phyloP scores from a whole-genome alignment of 352 stramenopile genomes.

The Globisporangium cylindrosporum region DNA sequence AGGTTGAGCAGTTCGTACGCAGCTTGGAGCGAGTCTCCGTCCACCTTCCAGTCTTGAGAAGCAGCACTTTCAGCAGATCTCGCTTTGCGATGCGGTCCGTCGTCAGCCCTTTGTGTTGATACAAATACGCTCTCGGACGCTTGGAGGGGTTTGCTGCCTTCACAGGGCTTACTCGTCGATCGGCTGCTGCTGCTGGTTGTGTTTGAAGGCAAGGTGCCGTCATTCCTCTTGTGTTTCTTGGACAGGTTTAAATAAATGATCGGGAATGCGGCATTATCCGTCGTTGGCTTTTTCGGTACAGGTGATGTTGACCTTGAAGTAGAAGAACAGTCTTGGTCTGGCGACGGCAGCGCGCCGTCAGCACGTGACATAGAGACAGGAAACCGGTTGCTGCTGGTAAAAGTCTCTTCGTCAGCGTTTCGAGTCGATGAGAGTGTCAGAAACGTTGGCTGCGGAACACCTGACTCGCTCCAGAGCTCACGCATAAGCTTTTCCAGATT shows the following conservation, averaged over 20 bases:
- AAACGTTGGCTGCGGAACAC: slow-evolving; percentile 41
- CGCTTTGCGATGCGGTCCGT: background rate
- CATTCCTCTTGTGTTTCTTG: slow-evolving; percentile 49
- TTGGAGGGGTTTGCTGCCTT: slow-evolving; percentile 1
- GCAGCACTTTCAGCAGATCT: background rate
- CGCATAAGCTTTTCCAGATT: slow-evolving; percentile 49
- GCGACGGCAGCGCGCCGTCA: background rate
- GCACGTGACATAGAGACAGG: slow-evolving; percentile 5
- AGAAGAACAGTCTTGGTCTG: background rate
- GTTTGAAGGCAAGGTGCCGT: no score
- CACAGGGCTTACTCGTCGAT: background rate
- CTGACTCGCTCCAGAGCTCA: slow-evolving; percentile 58
- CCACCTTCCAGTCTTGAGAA: slow-evolving; percentile 27
- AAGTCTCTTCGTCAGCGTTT: slow-evolving; percentile 32
- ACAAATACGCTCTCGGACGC: background rate
- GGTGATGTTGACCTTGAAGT: background rate
- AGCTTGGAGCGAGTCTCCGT: slow-evolving; percentile 67
- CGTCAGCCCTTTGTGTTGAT: background rate
- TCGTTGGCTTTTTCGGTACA: slow-evolving; percentile 33
- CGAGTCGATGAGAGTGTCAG: slow-evolving; percentile 67
- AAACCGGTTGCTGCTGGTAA: background rate
- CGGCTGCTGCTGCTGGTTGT: background rate
- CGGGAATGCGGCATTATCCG: slow-evolving; percentile 52
- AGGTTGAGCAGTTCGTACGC: slow-evolving; percentile 70
- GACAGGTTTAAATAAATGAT: slow-evolving; percentile 84